Evolutionary conservation across 805 yeast genomes (phyloP).

Genomic region (Teunomyces atbi): DNA sequence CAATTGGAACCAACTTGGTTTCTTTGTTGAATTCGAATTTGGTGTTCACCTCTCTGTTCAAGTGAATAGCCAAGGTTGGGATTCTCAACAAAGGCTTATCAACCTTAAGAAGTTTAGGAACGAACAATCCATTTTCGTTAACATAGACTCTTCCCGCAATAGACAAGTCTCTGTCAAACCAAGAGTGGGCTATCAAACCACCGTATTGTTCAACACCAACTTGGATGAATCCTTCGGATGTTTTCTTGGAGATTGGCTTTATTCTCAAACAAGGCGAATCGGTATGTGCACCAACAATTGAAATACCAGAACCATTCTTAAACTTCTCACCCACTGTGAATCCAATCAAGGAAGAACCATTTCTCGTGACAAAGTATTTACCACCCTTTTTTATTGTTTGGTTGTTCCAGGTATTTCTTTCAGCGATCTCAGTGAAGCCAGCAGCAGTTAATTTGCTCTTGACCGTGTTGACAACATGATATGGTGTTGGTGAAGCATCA

Average conservation of each 20-base stretch:
- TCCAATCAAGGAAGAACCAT: slow-evolving; percentile 84
- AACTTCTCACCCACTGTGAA: slow-evolving; percentile 76
- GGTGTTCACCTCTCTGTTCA: slow-evolving; percentile 70
- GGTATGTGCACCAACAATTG: slow-evolving; percentile 94
- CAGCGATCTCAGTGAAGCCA: slow-evolving; percentile 76
- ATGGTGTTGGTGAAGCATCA: slow-evolving; percentile 88
- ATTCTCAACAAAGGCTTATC: slow-evolving; percentile 83
- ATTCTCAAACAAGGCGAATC: slow-evolving; percentile 89
- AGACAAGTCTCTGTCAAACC: slow-evolving; percentile 94
- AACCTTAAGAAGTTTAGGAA: slow-evolving; percentile 72
- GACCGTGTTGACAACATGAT: slow-evolving; percentile 79
- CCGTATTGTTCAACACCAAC: slow-evolving; percentile 95
- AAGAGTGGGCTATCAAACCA: slow-evolving; percentile 93
- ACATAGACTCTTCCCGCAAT: slow-evolving; percentile 91
- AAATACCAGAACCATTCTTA: slow-evolving; percentile 74
- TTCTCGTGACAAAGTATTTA: slow-evolving; percentile 84
- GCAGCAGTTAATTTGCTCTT: slow-evolving; percentile 51
- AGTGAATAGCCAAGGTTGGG: slow-evolving; percentile 92
- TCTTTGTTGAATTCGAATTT: slow-evolving; percentile 90
- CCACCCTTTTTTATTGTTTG: slow-evolving; percentile 44
- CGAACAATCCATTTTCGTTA: slow-evolving; percentile 45
- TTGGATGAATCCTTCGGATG: slow-evolving; percentile 74
- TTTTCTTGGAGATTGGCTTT: slow-evolving; percentile 78
- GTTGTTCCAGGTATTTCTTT: slow-evolving; percentile 64
- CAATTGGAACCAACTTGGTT: slow-evolving; percentile 80